Base-by-base conservation (phyloP, 805 yeast species). In the Ogataea minuta region DNA sequence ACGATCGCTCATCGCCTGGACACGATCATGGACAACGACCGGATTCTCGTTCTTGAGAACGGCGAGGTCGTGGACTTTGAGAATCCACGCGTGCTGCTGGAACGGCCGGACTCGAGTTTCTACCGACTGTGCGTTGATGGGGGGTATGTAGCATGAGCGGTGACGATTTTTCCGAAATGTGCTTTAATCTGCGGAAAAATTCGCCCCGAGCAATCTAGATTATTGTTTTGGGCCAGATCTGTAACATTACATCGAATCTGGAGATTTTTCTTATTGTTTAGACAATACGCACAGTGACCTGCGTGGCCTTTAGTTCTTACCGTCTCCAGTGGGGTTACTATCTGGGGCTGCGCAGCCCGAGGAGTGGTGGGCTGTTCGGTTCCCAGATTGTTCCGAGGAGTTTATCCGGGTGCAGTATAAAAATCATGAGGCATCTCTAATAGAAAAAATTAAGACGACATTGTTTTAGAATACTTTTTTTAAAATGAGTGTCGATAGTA, bases 1-100 rank as follows among this genome's bases (percentile, higher is more conserved):
- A 87, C 96, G 0, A 89, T 88, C 56, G 96, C 96, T 0, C 96
- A 88, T 60, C 74, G 96, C 53, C 68, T 88, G 44, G 89, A 88
- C 53, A 88, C 96, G 0, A 81, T 88, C 36, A 64, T 89, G 78
- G 95, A 88, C 53, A 79, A 84, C 50, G 96, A 89, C 59, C 73
- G 76, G 43, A 82, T 89, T 17, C 68, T 88, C 36, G 90, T 86
- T 2, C 64, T 89, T 48, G 87, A 83, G 34, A 70, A 70, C 24
- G 96, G 96, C 12, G 69, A 71, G 49, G 77, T 88, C 14, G 75
- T 72, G 31, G 96, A 89, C 61, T 84, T 85, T 61, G 96, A 84
- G 46, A 49, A 80, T 2, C 95, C 95, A 0, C 59, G 58, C 4
- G 64, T 57, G 16, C 60, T 81, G 43, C 56, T 81, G 35, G 54